A percentile compares a stretch with the other conserved stretches of the same genome.
These are phyloP conservation scores for Podaxis rugospora DNA, from an alignment of 768 basidiomycete species.

Conservation along the genomic window DNA sequence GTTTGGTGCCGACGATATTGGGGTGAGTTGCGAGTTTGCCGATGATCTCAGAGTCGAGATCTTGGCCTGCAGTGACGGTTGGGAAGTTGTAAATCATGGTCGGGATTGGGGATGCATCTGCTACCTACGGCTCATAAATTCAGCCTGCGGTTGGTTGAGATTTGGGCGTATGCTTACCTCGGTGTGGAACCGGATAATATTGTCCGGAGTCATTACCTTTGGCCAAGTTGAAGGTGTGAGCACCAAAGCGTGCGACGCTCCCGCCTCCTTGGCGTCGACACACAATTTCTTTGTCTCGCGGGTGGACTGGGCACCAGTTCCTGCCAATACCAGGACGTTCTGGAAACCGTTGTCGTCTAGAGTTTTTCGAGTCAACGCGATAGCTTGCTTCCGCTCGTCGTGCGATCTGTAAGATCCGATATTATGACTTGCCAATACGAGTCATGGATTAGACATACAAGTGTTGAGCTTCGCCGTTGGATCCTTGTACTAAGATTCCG, in stretches of 20 bases:
- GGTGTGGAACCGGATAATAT: constrained; percentile 62
- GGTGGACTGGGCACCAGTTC: constrained; percentile 79
- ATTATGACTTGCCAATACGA: not conserved
- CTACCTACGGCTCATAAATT: constrained; percentile 39
- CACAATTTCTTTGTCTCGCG: constrained; percentile 69
- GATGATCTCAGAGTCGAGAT: constrained; percentile 80
- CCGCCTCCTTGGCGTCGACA: constrained; percentile 71
- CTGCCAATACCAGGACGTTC: constrained; percentile 69
- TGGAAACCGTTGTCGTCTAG: constrained; percentile 70
- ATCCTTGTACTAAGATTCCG: constrained; percentile 70
- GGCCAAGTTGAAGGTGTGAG: constrained; percentile 72
- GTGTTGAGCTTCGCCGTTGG: constrained; percentile 75
- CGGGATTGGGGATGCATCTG: constrained; percentile 63
- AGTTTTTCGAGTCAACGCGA: constrained; percentile 62
- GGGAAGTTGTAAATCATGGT: constrained; percentile 88
- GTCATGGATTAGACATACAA: constrained; percentile 27
- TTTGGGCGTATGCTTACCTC: constrained; percentile 33
- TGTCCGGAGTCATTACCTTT: constrained; percentile 55
- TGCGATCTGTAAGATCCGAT: constrained; percentile 37
- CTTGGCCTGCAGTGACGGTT: constrained; percentile 72
- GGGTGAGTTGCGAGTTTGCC: constrained; percentile 66
- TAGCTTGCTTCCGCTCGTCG: constrained; percentile 62
- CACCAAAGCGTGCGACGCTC: constrained; percentile 78
- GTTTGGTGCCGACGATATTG: constrained; percentile 82
- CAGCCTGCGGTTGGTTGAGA: not conserved